Percentiles rank a stretch among this genome's conserved stretches.
These are phyloP conservation scores for Tinospora cordifolia DNA, from an alignment of 164 flowering plant genomes.

Conservation along the genomic window DNA sequence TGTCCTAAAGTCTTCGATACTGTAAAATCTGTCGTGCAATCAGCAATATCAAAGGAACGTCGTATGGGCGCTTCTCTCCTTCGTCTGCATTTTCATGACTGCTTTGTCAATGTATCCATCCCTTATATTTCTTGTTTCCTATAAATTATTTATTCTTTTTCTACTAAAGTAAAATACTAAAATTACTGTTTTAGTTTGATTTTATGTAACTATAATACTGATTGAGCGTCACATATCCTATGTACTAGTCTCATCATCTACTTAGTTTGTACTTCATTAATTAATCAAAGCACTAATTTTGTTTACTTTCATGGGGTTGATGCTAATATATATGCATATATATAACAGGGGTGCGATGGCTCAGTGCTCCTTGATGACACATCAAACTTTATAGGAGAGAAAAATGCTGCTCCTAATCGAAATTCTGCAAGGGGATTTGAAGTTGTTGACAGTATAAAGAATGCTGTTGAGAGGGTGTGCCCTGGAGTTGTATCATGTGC, in stretches of 20 bases:
- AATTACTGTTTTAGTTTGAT: no score
- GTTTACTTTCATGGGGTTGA: no score
- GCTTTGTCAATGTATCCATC: slow-evolving; percentile 92
- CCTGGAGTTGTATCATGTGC: slow-evolving; percentile 49
- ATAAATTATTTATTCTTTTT: no score
- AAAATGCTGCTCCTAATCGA: slow-evolving; percentile 36
- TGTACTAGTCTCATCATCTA: no score
- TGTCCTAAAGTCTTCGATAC: slow-evolving; percentile 45
- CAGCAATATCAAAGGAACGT: slow-evolving; percentile 47
- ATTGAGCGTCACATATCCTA: no score
- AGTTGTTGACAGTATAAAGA: slow-evolving; percentile 30
- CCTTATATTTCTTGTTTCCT: no score
- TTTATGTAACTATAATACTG: no score
- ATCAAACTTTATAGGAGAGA: slow-evolving; percentile 32
- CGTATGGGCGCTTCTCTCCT: slow-evolving; percentile 81
- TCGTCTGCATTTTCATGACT: no score
- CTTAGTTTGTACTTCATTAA: no score
- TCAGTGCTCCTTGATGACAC: slow-evolving; percentile 43
- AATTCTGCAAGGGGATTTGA: slow-evolving; percentile 35
- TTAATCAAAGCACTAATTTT: no score
- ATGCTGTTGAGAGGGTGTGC: slow-evolving; percentile 28
- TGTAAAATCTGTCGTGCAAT: slow-evolving; percentile 36
- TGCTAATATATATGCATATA: no score
- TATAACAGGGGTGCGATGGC: slow-evolving; percentile 51
- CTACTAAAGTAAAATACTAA: no score